phyloP scores from a whole-genome alignment of 2,329 filamentous ascomycete species.

The Curvularia sp. region DNA sequence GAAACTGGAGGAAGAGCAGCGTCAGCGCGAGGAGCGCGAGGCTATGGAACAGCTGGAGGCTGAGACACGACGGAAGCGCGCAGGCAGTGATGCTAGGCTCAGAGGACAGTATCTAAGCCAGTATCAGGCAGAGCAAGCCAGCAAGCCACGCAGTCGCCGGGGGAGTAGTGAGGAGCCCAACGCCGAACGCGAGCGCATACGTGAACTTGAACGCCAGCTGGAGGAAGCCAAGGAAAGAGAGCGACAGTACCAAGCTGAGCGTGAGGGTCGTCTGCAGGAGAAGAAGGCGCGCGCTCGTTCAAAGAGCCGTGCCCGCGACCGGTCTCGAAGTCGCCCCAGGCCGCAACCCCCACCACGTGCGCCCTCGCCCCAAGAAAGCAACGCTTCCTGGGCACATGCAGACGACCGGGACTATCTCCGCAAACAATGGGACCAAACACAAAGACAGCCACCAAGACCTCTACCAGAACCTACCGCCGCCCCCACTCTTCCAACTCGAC shows the following conservation, averaged over 20 bases:
- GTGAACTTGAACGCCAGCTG: conserved; percentile 78
- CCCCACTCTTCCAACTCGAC: conserved; percentile 53
- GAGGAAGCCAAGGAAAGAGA: conserved; percentile 72
- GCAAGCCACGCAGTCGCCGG: conserved; percentile 45
- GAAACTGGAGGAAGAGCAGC: conserved; percentile 76
- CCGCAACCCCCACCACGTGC: conserved; percentile 47
- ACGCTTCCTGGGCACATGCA: conserved; percentile 67
- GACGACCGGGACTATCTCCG: conserved; percentile 71
- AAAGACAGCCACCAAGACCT: conserved; percentile 45
- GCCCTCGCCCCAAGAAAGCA: conserved; percentile 58
- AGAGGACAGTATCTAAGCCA: conserved; percentile 86
- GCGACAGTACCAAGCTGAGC: conserved; percentile 66
- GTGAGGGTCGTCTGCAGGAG: conserved; percentile 59
- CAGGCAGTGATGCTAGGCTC: conserved; percentile 70
- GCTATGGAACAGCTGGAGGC: conserved; percentile 71
- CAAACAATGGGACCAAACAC: conserved; percentile 60
- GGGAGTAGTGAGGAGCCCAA: conserved; percentile 56
- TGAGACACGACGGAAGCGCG: conserved; percentile 68
- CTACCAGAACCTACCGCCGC: conserved; percentile 42
- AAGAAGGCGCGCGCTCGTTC: conserved; percentile 49
- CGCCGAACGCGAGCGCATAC: conserved; percentile 71
- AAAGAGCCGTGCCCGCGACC: conserved; percentile 45
- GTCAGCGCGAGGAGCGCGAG: conserved; percentile 74
- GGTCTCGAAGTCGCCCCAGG: conserved; percentile 45
- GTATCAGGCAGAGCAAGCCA: conserved; percentile 74